phyloP scores from a whole-genome alignment of 768 basidiomycete genomes.

The Leccinum longicurvipes region DNA sequence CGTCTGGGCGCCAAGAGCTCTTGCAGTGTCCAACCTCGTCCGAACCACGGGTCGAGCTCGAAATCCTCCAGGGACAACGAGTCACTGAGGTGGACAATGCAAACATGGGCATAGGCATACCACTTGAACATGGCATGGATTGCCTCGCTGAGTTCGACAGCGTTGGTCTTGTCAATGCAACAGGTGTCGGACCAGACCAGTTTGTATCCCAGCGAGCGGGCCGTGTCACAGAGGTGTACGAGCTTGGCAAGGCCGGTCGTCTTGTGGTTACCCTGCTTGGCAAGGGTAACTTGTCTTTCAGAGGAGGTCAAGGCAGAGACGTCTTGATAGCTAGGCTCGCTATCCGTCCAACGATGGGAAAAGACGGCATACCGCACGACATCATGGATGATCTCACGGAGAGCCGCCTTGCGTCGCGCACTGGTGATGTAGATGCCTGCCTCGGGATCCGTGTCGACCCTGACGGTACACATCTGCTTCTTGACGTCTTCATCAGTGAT shows the following conservation, averaged over 20 bases:
- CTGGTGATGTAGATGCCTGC: slow-evolving; percentile 11
- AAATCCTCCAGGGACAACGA: slow-evolving; percentile 16
- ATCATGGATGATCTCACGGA: slow-evolving; percentile 16
- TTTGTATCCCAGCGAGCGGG: slow-evolving; percentile 15
- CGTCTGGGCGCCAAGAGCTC: slow-evolving; percentile 27
- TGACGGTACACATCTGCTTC: background rate
- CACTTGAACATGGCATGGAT: slow-evolving; percentile 33
- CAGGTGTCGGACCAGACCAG: slow-evolving; percentile 31
- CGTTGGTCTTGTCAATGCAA: slow-evolving; percentile 28
- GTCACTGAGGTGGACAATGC: slow-evolving; percentile 23
- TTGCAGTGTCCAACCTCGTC: slow-evolving; percentile 23
- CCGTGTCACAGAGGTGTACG: slow-evolving; percentile 19
- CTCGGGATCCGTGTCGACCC: slow-evolving; percentile 6
- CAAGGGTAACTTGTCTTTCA: background rate
- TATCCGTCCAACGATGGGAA: slow-evolving; percentile 24
- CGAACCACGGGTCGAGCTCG: slow-evolving; percentile 25
- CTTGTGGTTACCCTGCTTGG: slow-evolving; percentile 4
- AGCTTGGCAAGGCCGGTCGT: slow-evolving; percentile 15
- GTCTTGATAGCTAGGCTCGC: slow-evolving; percentile 24
- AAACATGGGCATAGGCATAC: slow-evolving; percentile 30
- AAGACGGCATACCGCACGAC: slow-evolving; percentile 23
- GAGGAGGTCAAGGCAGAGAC: background rate
- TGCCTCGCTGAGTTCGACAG: slow-evolving; percentile 29
- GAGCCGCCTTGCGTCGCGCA: slow-evolving; percentile 6
- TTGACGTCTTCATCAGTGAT: slow-evolving; percentile 18